Conservation (phyloP, 805 yeast genomes). For the Metschnikowia similis region DNA sequence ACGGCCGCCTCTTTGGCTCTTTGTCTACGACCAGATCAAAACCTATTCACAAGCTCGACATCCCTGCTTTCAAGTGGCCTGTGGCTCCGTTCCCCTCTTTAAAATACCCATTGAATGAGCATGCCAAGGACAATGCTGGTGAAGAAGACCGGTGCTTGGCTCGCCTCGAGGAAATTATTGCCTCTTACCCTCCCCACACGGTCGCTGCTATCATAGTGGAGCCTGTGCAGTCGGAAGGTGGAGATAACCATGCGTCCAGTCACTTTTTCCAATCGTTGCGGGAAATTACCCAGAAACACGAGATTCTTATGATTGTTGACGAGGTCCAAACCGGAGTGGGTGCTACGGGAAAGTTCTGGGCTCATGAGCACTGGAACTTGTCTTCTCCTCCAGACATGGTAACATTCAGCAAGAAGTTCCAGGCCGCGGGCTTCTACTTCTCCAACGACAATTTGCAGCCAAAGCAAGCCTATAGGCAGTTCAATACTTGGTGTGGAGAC, state of each 20-base stretch:
- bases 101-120: constrained; percentile 38
- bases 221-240: constrained; percentile 72
- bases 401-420: constrained; percentile 69
- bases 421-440: constrained; percentile 69
- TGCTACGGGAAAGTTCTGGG: constrained; percentile 70
- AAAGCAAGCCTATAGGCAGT: constrained; percentile 60
- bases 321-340: constrained; percentile 77
- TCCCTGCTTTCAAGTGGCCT: constrained; percentile 61
- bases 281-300: constrained; percentile 54
- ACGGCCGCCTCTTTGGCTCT: constrained; percentile 54
- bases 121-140: constrained; percentile 35
- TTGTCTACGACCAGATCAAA: constrained; percentile 54
- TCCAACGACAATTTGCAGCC: constrained; percentile 57
- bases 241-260: constrained; percentile 67
- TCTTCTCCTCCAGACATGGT: constrained; percentile 63
- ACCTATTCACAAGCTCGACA: constrained; percentile 54
- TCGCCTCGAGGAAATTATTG: constrained; percentile 37
- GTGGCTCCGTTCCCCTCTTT: constrained; percentile 44
- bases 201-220: constrained; percentile 54
- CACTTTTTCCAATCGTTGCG: constrained; percentile 61
- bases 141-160: constrained; percentile 48
- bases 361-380: constrained; percentile 65
- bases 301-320: constrained; percentile 58
- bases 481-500: constrained; percentile 79
- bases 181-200: constrained; percentile 32